Evolutionary conservation across 352 stramenopile species (phyloP), one percentile per base, ranked within the genome.

Genomic region (Phytophthora pisi): DNA sequence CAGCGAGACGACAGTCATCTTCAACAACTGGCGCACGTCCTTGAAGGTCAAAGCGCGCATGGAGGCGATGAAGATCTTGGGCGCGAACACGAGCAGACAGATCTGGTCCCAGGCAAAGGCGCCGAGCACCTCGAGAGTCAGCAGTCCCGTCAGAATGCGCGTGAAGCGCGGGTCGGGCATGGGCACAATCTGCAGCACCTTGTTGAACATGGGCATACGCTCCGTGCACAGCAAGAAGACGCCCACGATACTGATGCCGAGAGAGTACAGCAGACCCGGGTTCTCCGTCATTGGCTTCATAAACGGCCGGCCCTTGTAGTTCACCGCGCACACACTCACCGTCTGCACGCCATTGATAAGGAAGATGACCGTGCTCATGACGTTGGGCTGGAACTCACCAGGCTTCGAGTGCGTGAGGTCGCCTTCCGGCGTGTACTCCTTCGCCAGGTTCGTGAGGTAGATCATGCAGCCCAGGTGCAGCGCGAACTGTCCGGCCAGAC

Each of bases 301-400:
- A 86, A 99, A 99, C 45, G 98, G 98, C 57, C 95, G 87, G 16
- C 98, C 98, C 77, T 97, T 93, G 88, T 99, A 99, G 82, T 99
- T 99, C 16, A 98, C 95, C 1, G 93, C 84, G 68, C 99, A 99
- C n/a, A 98, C 98, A 72, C 98, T 99, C n/a, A 99, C 87, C 0
- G 87, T 95, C 70, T 96, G 89, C 55, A 98, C 78, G 36, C 92
- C 86, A 64, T 93, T 99, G 40, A 99, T 80, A 15, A 99, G 75
- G 82, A 99, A 99, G 51, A 99, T 98, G 24, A 98, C 96, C 1
- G 96, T 98, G 72, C 99, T 99, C 74, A 99, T 95, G 2, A 98
- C 90, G 66, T 98, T 99, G 2, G 98, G 97, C 72, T 97, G 92
- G 81, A 99, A 99, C 38, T 97, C 87, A 28, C 91, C 96, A 28